A percentile compares a stretch with the other conserved stretches of the same genome.
Evolutionary conservation across 2,329 filamentous ascomycete species (phyloP).

Genomic region (Leptographium lundbergii): DNA sequence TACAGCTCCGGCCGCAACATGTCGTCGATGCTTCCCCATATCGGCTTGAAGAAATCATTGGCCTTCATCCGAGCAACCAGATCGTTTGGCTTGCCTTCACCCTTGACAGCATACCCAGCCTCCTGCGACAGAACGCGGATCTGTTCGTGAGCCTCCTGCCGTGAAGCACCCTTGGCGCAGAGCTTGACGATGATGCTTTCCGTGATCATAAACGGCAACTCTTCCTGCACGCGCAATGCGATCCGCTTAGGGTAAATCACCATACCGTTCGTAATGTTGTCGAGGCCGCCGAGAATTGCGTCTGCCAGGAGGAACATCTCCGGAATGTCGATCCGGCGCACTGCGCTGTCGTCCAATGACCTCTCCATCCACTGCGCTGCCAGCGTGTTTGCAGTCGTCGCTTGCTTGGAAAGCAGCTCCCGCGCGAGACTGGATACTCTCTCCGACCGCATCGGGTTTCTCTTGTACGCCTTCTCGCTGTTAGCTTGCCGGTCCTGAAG

Average conservation of each 20-base stretch:
- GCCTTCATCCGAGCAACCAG: constrained; percentile 63
- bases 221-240: constrained; percentile 50
- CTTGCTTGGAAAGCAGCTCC: constrained; percentile 17
- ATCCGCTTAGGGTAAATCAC: constrained; percentile 69
- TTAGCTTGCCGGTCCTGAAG: constrained; percentile 13
- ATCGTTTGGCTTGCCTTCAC: constrained; percentile 58
- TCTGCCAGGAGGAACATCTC: constrained; percentile 57
- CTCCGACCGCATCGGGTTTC: constrained; percentile 35
- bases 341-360: constrained; percentile 63
- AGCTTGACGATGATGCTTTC: constrained; percentile 66
- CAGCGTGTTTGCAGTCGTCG: constrained; percentile 50
- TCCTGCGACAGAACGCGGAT: constrained; percentile 72
- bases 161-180: constrained; percentile 53
- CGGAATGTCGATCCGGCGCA: constrained; percentile 50
- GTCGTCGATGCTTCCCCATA: constrained; percentile 42
- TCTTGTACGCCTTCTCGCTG: constrained; percentile 23
- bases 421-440: constrained; percentile 30
- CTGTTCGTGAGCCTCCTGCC: constrained; percentile 77
- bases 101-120: constrained; percentile 41
- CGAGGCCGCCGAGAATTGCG: constrained; percentile 43
- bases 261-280: constrained; percentile 55
- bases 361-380: constrained; percentile 64
- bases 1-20: constrained; percentile 11
- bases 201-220: constrained; percentile 70
- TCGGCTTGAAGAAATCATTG: constrained; percentile 61